Evolutionary conservation across 306 rosid species (phyloP).

Genomic region (Urtica urens): DNA sequence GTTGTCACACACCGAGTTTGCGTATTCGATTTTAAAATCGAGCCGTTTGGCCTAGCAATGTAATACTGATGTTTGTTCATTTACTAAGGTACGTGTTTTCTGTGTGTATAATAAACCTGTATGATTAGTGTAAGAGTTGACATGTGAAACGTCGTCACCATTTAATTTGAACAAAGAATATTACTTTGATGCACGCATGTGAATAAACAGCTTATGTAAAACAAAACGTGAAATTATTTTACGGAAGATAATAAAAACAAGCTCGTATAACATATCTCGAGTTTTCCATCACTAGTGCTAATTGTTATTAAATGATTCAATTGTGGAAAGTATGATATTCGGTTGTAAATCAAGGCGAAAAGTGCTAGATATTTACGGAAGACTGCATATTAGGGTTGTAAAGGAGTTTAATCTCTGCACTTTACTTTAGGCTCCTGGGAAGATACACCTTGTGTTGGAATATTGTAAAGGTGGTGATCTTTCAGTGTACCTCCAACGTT

Average conservation of each 20-base stretch:
- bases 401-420: constrained; percentile 6
- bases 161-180: not conserved
- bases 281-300: no score
- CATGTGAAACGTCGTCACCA: not conserved
- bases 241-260: no score
- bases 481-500: constrained; percentile 68
- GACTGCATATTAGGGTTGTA: not conserved
- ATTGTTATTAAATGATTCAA: not conserved
- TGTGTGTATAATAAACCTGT: no score
- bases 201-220: not conserved
- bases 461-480: constrained; percentile 98
- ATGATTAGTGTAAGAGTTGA: not conserved
- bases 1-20: constrained; percentile 4
- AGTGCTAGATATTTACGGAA: no score
- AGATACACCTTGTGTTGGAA: constrained; percentile 90
- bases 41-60: no score
- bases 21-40: not conserved
- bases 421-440: constrained; percentile 69
- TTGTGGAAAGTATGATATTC: no score
- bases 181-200: no score
- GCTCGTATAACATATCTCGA: no score
- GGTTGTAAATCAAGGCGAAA: no score
- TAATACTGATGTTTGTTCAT: no score
- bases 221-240: no score
- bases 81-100: no score